Evolutionary conservation across 805 yeast genomes (phyloP), one percentile per base, ranked within the genome.

Genomic region (Maudiozyma saulgeensis): DNA sequence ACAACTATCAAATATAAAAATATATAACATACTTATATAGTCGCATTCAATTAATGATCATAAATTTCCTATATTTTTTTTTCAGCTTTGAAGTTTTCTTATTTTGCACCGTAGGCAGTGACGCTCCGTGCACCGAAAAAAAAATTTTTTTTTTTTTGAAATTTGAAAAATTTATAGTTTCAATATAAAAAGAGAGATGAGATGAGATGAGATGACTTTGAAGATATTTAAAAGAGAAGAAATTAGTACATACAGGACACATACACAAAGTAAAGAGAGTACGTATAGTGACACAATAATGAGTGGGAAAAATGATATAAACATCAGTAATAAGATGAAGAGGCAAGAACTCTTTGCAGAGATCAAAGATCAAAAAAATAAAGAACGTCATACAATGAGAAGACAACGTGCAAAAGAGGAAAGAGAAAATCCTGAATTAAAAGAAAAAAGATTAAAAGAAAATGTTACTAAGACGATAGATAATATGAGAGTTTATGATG

Each of bases 391-490:
- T 64, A 81, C 80, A 62, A 73, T 76, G 63, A 77, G 98, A 56
- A 77, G 78, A n/a, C 79, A 81, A 43, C 77, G 96, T 62, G 93
- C 95, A n/a, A 84, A 83, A 60, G 91, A 84, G 54, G 98, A 93
- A 67, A 72, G 83, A 49, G 79, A 76, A 28, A 84, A 90, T 60
- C 96, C 97, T 1, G 88, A 83, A 56, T 68, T 87, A 51, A 85
- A 79, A 62, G 87, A 80, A 49, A 83, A 89, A 62, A 81, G 99
- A 66, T 72, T 91, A 38, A 77, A 79, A 4, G 80, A 76, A 49
- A 88, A 89, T 64, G 79, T 85, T 2, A 88, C 96, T 3, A 80
- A 79, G 23, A 89, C 97, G 4, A 79, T 88, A 46, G 97, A 89
- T 58, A 75, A 79, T 48, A 86, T 85, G 73, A 73, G 97, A 62